A percentile compares a stretch with the other conserved stretches of the same genome.
These are phyloP conservation scores for Colletotrichum sidae DNA, from an alignment of 2,329 filamentous ascomycete genomes.

Conservation along the genomic window DNA sequence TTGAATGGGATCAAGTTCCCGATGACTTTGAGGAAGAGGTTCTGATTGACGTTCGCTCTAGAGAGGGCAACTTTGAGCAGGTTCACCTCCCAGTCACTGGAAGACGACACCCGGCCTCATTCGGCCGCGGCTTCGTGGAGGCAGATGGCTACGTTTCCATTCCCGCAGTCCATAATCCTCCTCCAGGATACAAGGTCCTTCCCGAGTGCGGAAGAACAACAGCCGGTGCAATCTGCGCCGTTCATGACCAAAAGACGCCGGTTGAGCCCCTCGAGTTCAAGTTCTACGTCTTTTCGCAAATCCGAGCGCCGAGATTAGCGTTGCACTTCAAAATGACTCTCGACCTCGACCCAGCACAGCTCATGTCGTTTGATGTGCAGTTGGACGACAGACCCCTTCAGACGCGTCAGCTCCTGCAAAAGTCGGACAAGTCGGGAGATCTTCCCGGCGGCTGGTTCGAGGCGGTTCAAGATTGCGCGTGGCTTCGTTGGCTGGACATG, in stretches of 20 bases:
- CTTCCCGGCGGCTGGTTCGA: conserved; percentile 60
- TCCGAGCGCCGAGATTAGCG: conserved; percentile 42
- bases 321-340: conserved; percentile 55
- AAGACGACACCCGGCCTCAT: conserved; percentile 45
- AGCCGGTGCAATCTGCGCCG: conserved; percentile 39
- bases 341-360: conserved; percentile 61
- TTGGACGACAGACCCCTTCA: conserved; percentile 54
- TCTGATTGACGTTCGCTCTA: conserved; percentile 47
- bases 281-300: conserved; percentile 46
- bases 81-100: conserved; percentile 42
- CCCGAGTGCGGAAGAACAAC: conserved; percentile 45
- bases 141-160: conserved; percentile 49
- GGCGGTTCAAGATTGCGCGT: conserved; percentile 62
- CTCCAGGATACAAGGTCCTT: conserved; percentile 43
- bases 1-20: conserved; percentile 53
- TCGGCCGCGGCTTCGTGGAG: conserved; percentile 48
- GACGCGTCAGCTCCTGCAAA: conserved; percentile 46
- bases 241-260: conserved; percentile 34
- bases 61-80: conserved; percentile 52
- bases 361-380: conserved; percentile 62
- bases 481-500: conserved; percentile 54
- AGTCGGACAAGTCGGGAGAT: conserved; percentile 44
- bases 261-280: conserved; percentile 44
- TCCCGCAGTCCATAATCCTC: conserved; percentile 40
- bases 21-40: conserved; percentile 56